phyloP scores from a whole-genome alignment of 805 yeast genomes.

The Wickerhamomyces hampshirensis region DNA sequence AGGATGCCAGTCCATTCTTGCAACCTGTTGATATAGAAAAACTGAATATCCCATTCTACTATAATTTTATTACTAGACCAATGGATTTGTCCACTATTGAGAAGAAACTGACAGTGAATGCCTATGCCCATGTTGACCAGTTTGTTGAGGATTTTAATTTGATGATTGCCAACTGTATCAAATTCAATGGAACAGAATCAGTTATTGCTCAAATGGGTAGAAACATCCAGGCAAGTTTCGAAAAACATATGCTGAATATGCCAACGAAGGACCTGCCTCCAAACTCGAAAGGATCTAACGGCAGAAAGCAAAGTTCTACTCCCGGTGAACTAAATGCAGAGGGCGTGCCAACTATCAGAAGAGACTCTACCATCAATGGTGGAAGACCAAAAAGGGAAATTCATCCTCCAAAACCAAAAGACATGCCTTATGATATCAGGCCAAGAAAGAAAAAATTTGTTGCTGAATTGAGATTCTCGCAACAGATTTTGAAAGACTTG shows the following conservation, averaged over 20 bases:
- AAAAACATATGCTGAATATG: constrained; percentile 87
- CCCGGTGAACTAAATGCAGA: constrained; percentile 31
- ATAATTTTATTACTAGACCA: constrained; percentile 76
- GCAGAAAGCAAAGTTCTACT: constrained; percentile 23
- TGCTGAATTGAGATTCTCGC: constrained; percentile 83
- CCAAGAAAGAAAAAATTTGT: constrained; percentile 91
- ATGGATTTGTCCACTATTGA: constrained; percentile 95
- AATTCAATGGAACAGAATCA: constrained; percentile 81
- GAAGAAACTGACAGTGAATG: constrained; percentile 61
- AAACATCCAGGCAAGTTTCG: constrained; percentile 86
- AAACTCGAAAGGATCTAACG: constrained; percentile 12
- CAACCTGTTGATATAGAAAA: constrained; percentile 88
- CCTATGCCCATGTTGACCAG: constrained; percentile 66
- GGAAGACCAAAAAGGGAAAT: constrained; percentile 94
- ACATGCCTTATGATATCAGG: constrained; percentile 82
- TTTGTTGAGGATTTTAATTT: constrained; percentile 74
- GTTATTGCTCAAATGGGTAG: constrained; percentile 88
- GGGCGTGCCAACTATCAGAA: constrained; percentile 61
- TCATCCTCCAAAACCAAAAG: constrained; percentile 94
- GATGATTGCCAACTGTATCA: constrained; percentile 77
- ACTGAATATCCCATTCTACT: constrained; percentile 86
- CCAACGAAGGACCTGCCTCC: constrained; percentile 56
- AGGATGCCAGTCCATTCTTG: constrained; percentile 88
- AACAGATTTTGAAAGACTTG: constrained; percentile 76
- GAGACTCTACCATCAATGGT: constrained; percentile 60